Base-by-base conservation (phyloP, 2,329 filamentous ascomycete genomes). In the Neophaeococcomyces mojaviensis region DNA sequence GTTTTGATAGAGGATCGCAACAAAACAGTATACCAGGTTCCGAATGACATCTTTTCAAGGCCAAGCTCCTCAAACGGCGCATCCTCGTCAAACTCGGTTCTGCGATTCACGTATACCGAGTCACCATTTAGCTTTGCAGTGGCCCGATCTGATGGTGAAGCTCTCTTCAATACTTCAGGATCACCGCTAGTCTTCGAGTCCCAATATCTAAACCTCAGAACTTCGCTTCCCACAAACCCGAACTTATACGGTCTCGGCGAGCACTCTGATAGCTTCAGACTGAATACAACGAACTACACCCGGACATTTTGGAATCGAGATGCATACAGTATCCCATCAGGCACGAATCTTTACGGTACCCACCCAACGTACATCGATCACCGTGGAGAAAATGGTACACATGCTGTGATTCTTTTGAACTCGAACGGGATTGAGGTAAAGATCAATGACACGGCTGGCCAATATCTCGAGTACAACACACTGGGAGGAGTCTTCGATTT, bases 311-410 rank as follows among this genome's bases (percentile, higher is more conserved):
- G 82, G 76, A 80, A 79, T 40, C 72, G 81, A 10, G 84, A 88
- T 63, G 71, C 81, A 1, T 84, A 80, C 51, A 64, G 66, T 1
- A 69, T 80, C 0, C 83, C 83, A 0, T 62, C 69, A 1, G 75
- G 76, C 1, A 69, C 74, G 15, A 88, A 88, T 55, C 62, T 88
- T 3, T 88, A 89, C 54, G 82, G 84, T 3, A 77, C 76, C 40
- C 84, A 88, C 53, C 84, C 84, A 0, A 68, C 88, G n/a, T 88
- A 88, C 65, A 78, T 82, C 53, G 84, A 88, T n/a, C 80, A 86
- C 59, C 75, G 85, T 16, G 71, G 72, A 5, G 59, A 66, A 20
- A 59, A 45, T 67, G 79, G 58, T 66, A 81, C 49, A 60, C 86
- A 67, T 73, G 82, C 65, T 15, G 84, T 86, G 2, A 82, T 86